Base-by-base conservation (phyloP, 257 asterid species). In the Nicotiana otophora region DNA sequence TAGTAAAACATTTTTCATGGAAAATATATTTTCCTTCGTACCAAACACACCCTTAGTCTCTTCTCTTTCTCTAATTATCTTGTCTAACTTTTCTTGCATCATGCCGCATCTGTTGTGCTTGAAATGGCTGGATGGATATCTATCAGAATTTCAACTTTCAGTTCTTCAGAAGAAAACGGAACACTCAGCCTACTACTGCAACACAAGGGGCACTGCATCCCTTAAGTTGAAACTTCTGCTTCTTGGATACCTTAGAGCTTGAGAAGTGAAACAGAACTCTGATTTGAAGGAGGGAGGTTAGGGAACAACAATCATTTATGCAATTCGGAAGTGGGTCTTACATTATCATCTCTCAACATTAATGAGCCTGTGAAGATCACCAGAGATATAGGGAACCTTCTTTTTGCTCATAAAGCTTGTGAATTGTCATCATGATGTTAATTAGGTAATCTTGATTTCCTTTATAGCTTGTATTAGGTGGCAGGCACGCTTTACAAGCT, bases 41-140 rank as follows among this genome's bases (percentile, higher is more conserved):
- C 30, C 30, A 28, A 28, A 28, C 30, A 28, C 85, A 1, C 36
- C 74, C 57, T 82, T 83, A 10, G 31, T 81, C 83, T 84, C 89
- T 76, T 85, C 80, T 39, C 91, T 86, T 51, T 84, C 92, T 62
- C 86, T 88, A 39, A 94, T 94, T 92, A 94, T 90, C 81, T 78
- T 88, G 57, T 90, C 97, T 20, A 94, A 84, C 90, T 88, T 90
- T 76, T 91, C 93, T 79, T 91, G 97, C 39, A 94, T 95, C 96
- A 92, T 90, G 54, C 51, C 11, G 97, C 95, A 54, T 94, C 94
- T 57, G 93, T 87, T 48, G 88, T 68, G 89, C 91, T 90, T 28
- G 93, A 92, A 42, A 90, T 81, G 1, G 86, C 55, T 7, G 51
- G 3, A 53, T 23, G 84, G 88, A 39, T 86, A 70, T 54, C 89